These are phyloP conservation scores for Tripterygium wilfordii DNA, from an alignment of 177 flowering plant species.

Conservation along the genomic window DNA sequence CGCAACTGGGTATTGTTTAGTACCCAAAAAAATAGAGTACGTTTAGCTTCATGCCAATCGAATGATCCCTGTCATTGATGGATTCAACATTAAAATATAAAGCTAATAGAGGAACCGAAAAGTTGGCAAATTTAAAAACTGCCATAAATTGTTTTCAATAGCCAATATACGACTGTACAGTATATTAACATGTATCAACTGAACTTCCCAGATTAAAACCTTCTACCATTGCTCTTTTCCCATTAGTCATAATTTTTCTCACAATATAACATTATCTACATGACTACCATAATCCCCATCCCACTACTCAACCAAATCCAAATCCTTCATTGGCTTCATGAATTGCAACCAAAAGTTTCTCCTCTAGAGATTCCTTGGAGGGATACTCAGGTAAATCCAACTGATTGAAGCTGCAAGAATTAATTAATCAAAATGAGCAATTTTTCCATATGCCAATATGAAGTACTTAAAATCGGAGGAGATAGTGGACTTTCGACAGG, in stretches of 20 bases:
- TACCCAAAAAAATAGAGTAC: too few relatives aligned
- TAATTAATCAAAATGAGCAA: neutral
- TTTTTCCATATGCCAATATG: too few relatives aligned
- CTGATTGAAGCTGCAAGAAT: constrained; percentile 85
- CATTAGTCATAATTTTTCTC: neutral
- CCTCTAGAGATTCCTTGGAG: constrained; percentile 78
- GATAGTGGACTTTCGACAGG: too few relatives aligned
- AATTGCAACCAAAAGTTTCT: constrained; percentile 82
- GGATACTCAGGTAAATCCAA: constrained; percentile 97
- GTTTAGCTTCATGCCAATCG: too few relatives aligned
- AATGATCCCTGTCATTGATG: too few relatives aligned
- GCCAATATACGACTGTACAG: constrained; percentile 36
- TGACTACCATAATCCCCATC: neutral
- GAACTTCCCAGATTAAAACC: constrained; percentile 13
- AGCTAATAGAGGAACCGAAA: neutral
- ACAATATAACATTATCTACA: constrained; percentile 24
- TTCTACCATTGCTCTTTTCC: neutral
- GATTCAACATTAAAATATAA: too few relatives aligned
- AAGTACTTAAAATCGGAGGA: too few relatives aligned
- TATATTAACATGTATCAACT: constrained; percentile 24
- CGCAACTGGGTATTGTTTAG: too few relatives aligned
- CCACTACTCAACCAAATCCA: constrained; percentile 72
- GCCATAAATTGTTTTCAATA: constrained; percentile 26
- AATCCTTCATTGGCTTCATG: constrained; percentile 96
- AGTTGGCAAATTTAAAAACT: constrained; percentile 28